Evolutionary conservation across 2,329 filamentous ascomycete species (phyloP).

Genomic region (Aspergillus fumigatiaffinis): DNA sequence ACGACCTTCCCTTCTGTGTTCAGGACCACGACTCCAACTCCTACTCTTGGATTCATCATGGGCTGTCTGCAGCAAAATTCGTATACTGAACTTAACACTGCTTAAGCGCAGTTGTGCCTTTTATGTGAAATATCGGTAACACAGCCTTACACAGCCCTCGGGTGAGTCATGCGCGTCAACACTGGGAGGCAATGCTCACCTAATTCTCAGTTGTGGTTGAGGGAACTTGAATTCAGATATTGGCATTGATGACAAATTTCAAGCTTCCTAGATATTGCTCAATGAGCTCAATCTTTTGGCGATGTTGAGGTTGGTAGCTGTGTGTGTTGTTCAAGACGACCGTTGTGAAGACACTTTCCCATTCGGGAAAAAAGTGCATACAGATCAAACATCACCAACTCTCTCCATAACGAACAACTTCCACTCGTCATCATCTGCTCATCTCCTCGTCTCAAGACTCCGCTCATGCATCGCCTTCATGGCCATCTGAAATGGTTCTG

Average conservation of each 20-base stretch:
- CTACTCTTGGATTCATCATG: slow-evolving; percentile 32
- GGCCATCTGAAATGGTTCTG: not conserved
- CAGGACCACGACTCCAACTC: slow-evolving; percentile 48
- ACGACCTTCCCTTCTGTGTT: slow-evolving; percentile 42
- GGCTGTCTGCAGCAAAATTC: not conserved
- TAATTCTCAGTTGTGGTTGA: not conserved
- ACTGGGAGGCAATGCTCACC: not conserved
- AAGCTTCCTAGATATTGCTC: not conserved
- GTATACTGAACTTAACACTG: not conserved
- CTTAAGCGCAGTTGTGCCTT: not conserved
- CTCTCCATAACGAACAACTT: not conserved
- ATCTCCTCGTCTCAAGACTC: too few species aligned
- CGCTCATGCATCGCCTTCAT: not conserved
- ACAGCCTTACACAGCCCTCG: not conserved
- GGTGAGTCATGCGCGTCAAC: not conserved
- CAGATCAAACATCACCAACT: not conserved
- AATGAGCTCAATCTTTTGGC: too few species aligned
- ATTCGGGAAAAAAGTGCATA: not conserved
- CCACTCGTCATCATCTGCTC: not conserved
- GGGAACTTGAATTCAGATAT: not conserved
- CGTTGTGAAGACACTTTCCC: too few species aligned
- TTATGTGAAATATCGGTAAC: not conserved
- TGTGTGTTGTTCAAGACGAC: too few species aligned
- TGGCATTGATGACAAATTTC: not conserved
- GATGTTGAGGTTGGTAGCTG: not conserved